Base-by-base conservation (phyloP, 1,139 yeast species). In the Hyphopichia pseudoburtonii region DNA sequence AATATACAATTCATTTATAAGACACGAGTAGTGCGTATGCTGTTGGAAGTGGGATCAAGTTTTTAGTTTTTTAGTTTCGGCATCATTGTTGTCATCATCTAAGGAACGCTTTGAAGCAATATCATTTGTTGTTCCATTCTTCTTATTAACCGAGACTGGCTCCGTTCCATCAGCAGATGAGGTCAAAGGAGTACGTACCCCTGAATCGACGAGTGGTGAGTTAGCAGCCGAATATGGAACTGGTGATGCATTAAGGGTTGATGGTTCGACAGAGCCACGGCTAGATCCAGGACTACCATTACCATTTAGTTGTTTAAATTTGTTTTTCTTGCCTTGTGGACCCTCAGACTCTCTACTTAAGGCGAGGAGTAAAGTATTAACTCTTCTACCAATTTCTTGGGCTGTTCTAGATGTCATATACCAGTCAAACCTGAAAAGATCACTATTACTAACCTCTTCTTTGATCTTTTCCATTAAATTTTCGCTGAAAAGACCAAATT, bases 371-470 rank as follows among this genome's bases (percentile, higher is more conserved):
- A 92, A 66, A 0, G 97, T 89, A 36, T 78, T 81, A 30, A 89
- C 80, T 50, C 98, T 76, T 57, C 97, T 76, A 7, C 88, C 80
- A 32, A 92, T 56, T 52, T 92, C 98, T 44, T 81, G 84, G 0
- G 95, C 80, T 0, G 95, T 83, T 48, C 98, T 73, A 0, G 96
- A 86, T 44, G 78, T 70, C 56, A 92, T 78, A 57, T 82, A 92
- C 94, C 96, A 92, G 52, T 92, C 96, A 57, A 88, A 92, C 36
- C 78, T 75, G 66, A 92, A 92, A 37, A 86, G 60, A 33, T 87
- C 92, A 41, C 90, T 82, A 7, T 70, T 68, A 41, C 77, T 63
- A 17, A 90, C 83, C 35, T 87, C 94, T 41, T 83, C 86, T 44
- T 87, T 86, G 34, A 92, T 79, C 47, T 73, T 75, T 46, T 90